These are phyloP conservation scores for Apophysomyces sp. DNA, from an alignment of 371 early-diverging fungal genomes.

Conservation along the genomic window DNA sequence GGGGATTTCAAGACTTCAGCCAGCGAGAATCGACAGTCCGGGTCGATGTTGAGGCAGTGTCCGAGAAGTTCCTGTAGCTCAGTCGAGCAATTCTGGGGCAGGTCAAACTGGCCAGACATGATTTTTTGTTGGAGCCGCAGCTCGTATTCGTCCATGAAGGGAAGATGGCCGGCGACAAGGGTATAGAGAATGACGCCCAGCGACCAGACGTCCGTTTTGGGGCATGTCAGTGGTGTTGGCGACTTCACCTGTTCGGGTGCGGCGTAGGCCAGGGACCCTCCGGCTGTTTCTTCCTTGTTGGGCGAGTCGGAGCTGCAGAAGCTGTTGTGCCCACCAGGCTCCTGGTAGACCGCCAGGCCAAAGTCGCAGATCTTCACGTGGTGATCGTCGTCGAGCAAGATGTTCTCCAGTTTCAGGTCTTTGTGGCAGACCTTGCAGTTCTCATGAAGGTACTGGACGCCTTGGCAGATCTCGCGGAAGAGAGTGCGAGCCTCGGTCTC, in stretches of 20 bases:
- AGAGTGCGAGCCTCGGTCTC: constrained; percentile 49
- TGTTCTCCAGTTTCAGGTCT: constrained; percentile 94
- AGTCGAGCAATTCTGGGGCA: constrained; percentile 25
- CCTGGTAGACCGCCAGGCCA: constrained; percentile 69
- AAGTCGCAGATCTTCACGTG: constrained; percentile 89
- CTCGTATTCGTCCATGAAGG: constrained; percentile 77
- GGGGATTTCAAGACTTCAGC: constrained; percentile 23
- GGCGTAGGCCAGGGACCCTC: constrained; percentile 78
- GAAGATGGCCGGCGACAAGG: constrained; percentile 67
- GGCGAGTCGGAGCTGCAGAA: neutral
- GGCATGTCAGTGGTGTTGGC: constrained; percentile 37
- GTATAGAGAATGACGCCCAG: constrained; percentile 80
- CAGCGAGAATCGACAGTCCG: constrained; percentile 19
- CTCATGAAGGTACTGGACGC: constrained; percentile 80
- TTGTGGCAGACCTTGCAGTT: constrained; percentile 78
- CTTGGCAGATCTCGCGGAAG: constrained; percentile 72
- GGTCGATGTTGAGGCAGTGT: constrained; percentile 23
- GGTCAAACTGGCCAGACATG: constrained; percentile 45
- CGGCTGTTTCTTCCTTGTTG: constrained; percentile 16
- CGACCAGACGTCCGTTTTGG: constrained; percentile 81
- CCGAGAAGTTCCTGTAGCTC: constrained; percentile 19
- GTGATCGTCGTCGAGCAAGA: constrained; percentile 56
- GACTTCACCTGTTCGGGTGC: constrained; percentile 73
- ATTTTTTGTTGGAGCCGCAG: constrained; percentile 73
- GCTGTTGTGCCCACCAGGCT: neutral